Evolutionary conservation across 768 basidiomycete genomes (phyloP).

Genomic region (Phaeotremella fagi): DNA sequence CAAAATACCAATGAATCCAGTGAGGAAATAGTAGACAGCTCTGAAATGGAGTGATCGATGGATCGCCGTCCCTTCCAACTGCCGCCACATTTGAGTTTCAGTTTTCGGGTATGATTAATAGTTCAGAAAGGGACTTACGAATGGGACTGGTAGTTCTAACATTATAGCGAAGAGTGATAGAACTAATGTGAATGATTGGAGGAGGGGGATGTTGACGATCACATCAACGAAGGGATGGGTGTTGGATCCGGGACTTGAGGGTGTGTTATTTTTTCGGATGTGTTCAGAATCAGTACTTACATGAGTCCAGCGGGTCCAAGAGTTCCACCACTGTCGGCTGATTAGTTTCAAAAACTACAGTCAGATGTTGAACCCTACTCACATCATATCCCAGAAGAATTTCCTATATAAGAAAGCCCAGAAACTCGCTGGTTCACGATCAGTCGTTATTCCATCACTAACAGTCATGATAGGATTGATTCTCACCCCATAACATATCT

Average conservation of each 20-base stretch:
- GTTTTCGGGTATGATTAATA: slow-evolving; percentile 19
- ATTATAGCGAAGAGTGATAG: slow-evolving; percentile 59
- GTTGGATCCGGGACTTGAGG: slow-evolving; percentile 61
- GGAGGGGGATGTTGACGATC: slow-evolving; percentile 70
- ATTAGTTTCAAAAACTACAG: no score
- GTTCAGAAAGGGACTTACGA: slow-evolving; percentile 16
- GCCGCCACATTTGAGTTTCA: slow-evolving; percentile 49
- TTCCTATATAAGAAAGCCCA: slow-evolving; percentile 82
- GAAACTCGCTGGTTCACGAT: slow-evolving; percentile 67
- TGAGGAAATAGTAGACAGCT: slow-evolving; percentile 61
- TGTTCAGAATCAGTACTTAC: slow-evolving; percentile 16
- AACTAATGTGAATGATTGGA: slow-evolving; percentile 66
- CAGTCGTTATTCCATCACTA: slow-evolving; percentile 52
- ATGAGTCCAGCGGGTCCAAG: slow-evolving; percentile 50
- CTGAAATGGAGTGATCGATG: slow-evolving; percentile 64
- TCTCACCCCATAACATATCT: slow-evolving; percentile 12
- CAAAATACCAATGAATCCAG: slow-evolving; percentile 60
- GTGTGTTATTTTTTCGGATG: neutral
- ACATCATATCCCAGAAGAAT: slow-evolving; percentile 91
- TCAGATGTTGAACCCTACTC: no score
- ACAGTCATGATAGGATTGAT: neutral
- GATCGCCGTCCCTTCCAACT: slow-evolving; percentile 51
- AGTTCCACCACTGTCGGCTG: slow-evolving; percentile 57
- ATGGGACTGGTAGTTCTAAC: slow-evolving; percentile 68
- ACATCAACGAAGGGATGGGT: slow-evolving; percentile 63